Base-by-base conservation (phyloP, 164 flowering plant species). In the Sedum album region DNA sequence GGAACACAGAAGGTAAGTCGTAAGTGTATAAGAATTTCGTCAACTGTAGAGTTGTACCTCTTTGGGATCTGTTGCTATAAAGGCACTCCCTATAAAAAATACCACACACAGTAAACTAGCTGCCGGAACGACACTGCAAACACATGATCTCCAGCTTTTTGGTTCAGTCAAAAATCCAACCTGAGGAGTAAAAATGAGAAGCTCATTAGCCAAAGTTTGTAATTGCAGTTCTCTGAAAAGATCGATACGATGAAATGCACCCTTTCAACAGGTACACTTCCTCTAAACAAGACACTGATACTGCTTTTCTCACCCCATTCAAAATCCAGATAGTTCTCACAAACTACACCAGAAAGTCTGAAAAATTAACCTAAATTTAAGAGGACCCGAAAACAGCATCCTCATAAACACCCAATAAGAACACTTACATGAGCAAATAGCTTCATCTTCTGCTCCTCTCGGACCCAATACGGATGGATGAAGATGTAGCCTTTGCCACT, bases 111-210 rank as follows among this genome's bases (percentile, higher is more conserved):
- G 28, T 25, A 65, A 65, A 18, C 30, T 35, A 35, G 67, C 67
- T 65, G 48, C 67, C 4, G 67, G 30, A 35, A 65, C 46, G 30
- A 11, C 14, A 41, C 42, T 41, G 30, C 46, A 65, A 36, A 36
- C 11, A n/a, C 25, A 65, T 11, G 44, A 65, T 15, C 67, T 65
- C 67, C 67, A 21, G 6, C 67, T 65, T n/a, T 65, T 65, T 6
- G 46, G 44, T 10, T 64, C 66, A 0, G 25, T 23, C 23, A 64
- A 17, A 35, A 23, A 15, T 8, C 44, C 66, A 35, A 64, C 66
- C 66, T 64, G 41, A 35, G 39, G 10, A 31, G 42, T 39, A 28
- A 64, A 31, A 21, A 26, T 8, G 21, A 64, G 10, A 64, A 11
- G 36, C 20, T 35, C 66, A 64, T 20, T 64, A 36, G 31, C 31